Evolutionary conservation across 768 basidiomycete species (phyloP), one percentile per base, ranked within the genome.

Genomic region (Podaxis sp.): DNA sequence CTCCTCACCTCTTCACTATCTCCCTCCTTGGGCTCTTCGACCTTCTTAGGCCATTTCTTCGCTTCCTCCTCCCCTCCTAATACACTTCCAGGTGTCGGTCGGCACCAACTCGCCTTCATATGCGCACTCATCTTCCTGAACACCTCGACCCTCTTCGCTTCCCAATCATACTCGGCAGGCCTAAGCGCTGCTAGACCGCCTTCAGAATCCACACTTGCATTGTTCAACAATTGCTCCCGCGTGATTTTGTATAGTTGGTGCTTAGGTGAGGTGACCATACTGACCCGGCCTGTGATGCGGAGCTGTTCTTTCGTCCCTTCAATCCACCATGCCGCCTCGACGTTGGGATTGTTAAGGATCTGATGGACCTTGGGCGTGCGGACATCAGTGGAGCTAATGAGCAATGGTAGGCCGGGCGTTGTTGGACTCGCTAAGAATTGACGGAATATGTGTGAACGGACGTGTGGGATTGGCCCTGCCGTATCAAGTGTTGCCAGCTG

Each of bases 301-400:
- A 87, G 93, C 68, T 96, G 93, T 70, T 91, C 87, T 57, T 81
- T 72, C 0, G 84, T 81, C 22, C 82, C 81, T 33, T 82, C 78
- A 57, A 87, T 82, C 90, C 91, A 95, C 87, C 89, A 94, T 11
- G 80, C 84, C 48, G 88, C 66, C 71, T 94, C 88, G 64, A 87
- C 82, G 48, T 77, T 71, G 10, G 80, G 69, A 60, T 78, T 78
- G 40, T 77, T 69, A 24, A 75, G 76, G 52, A 93, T 75, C 66
- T 93, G 87, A 1, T 73, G 52, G 37, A 84, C 80, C 68, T 95
- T 95, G 22, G 86, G 85, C 1, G 86, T 80, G 26, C 93, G 88
- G 51, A 87, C 71, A 75, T 93, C 92, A 52, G 91, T 91, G 12
- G 87, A 84, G 53, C 82, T 77, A 49, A 93, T 67, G 65, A 95